phyloP scores from a whole-genome alignment of 2,329 filamentous ascomycete genomes.

The Penicillium sp. region DNA sequence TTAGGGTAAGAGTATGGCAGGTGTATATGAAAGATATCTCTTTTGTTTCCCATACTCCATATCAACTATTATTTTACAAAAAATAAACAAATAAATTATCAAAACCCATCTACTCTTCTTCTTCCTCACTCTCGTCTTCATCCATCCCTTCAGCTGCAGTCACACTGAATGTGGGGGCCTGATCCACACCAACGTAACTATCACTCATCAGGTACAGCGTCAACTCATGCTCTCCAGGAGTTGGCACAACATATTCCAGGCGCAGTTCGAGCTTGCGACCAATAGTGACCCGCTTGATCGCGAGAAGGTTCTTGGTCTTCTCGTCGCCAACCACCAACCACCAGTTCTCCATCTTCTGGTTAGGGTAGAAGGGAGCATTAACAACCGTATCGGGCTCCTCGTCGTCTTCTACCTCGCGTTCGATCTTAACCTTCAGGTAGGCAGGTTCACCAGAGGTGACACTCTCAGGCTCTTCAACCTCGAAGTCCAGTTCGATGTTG shows the following conservation, averaged over 20 bases:
- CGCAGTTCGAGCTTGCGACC: slow-evolving; percentile 75
- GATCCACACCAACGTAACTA: slow-evolving; percentile 94
- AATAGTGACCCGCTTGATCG: slow-evolving; percentile 93
- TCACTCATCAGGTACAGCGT: slow-evolving; percentile 97
- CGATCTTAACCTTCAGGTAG: slow-evolving; percentile 81
- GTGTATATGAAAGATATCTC: slow-evolving; percentile 8
- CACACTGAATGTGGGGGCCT: slow-evolving; percentile 87
- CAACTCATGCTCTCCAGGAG: slow-evolving; percentile 81
- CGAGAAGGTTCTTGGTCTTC: slow-evolving; percentile 81
- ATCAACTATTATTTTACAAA: slow-evolving; percentile 25
- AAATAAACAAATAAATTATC: slow-evolving; percentile 10
- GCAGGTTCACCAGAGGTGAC: slow-evolving; percentile 80
- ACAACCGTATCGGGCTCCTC: slow-evolving; percentile 80
- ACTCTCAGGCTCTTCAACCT: slow-evolving; percentile 78
- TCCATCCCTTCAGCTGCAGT: slow-evolving; percentile 92
- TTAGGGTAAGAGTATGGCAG: too few species aligned
- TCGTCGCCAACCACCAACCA: slow-evolving; percentile 97
- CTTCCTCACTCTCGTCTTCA: slow-evolving; percentile 86
- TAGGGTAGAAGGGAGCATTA: slow-evolving; percentile 93
- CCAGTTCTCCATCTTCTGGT: slow-evolving; percentile 95
- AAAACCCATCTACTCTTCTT: slow-evolving; percentile 58
- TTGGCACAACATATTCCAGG: slow-evolving; percentile 87
- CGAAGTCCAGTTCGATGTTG: slow-evolving; percentile 88
- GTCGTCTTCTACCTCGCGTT: slow-evolving; percentile 76
- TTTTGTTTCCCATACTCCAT: slow-evolving; percentile 17